Conservation (phyloP, 2,329 filamentous ascomycete species). For the Ophiostoma sp. region DNA sequence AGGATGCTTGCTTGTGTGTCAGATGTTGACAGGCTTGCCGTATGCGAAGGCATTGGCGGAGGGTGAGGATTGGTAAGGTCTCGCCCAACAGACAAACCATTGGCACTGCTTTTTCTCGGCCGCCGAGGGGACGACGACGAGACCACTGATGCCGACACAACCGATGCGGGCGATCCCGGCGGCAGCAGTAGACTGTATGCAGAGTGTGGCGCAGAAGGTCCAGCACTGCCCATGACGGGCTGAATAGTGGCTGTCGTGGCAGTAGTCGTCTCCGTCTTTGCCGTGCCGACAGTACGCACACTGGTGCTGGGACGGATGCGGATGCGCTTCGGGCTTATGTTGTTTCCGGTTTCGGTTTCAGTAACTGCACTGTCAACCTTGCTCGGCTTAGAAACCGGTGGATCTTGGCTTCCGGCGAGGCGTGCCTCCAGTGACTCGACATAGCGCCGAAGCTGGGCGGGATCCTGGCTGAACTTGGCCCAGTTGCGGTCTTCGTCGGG, state of each 20-base stretch:
- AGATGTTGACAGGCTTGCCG: slow-evolving; percentile 19
- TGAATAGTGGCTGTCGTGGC: neutral
- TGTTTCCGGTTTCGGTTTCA: neutral
- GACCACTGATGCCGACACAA: neutral
- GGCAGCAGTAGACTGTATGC: slow-evolving; percentile 18
- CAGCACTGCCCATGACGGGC: slow-evolving; percentile 1
- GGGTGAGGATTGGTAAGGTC: neutral
- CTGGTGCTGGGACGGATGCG: slow-evolving; percentile 13
- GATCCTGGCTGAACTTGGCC: slow-evolving; percentile 28
- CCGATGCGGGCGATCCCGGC: neutral
- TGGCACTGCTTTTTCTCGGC: neutral
- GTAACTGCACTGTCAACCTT: neutral
- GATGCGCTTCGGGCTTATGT: neutral
- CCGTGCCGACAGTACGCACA: slow-evolving; percentile 1
- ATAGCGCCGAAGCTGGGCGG: slow-evolving; percentile 28
- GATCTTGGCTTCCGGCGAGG: slow-evolving; percentile 24
- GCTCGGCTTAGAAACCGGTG: neutral
- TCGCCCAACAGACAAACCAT: neutral
- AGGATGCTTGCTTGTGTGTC: slow-evolving; percentile 29
- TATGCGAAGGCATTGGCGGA: neutral
- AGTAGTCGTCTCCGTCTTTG: neutral
- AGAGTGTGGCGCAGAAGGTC: slow-evolving; percentile 1
- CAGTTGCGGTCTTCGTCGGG: slow-evolving; percentile 27
- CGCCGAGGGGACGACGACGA: slow-evolving; percentile 6
- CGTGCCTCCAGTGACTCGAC: slow-evolving; percentile 29